Percentiles rank a stretch among this genome's conserved stretches.
Evolutionary conservation across 2,329 filamentous ascomycete genomes (phyloP).

Genomic region (Colletotrichum brevisporum): DNA sequence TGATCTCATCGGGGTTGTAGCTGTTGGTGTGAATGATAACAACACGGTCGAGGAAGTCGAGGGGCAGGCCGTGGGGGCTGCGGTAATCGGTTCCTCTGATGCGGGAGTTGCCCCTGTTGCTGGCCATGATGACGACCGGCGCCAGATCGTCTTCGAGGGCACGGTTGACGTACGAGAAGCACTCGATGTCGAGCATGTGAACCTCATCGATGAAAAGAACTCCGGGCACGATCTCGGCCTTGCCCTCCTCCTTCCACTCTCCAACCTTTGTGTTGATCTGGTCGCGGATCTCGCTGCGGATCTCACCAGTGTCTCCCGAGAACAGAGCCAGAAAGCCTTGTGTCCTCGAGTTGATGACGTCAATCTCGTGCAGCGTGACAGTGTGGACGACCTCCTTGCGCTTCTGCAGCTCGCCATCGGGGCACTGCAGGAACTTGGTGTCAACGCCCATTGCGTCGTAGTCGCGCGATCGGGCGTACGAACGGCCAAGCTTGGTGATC

Average conservation of each 20-base stretch:
- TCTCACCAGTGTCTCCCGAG: slow-evolving; percentile 98
- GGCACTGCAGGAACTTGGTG: slow-evolving; percentile 97
- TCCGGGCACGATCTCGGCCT: slow-evolving; percentile 96
- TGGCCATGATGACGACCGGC: slow-evolving; percentile 99
- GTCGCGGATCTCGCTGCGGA: slow-evolving; percentile 95
- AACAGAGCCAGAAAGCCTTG: slow-evolving; percentile 98
- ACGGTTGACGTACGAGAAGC: slow-evolving; percentile 98
- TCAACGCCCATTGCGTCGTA: slow-evolving; percentile 99
- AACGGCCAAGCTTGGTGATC: slow-evolving; percentile 96
- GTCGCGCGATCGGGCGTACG: slow-evolving; percentile 93
- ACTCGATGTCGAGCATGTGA: slow-evolving; percentile 99
- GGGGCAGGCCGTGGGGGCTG: slow-evolving; percentile 91
- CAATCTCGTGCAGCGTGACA: slow-evolving; percentile 96
- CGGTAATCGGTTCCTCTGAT: slow-evolving; percentile 95
- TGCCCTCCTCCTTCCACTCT: slow-evolving; percentile 99
- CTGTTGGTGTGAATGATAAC: slow-evolving; percentile 95
- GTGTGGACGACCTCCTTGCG: slow-evolving; percentile 98
- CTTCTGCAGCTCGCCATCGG: slow-evolving; percentile 96
- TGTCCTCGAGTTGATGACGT: slow-evolving; percentile 99
- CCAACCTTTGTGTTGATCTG: slow-evolving; percentile 99
- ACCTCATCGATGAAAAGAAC: slow-evolving; percentile 99
- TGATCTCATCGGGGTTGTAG: slow-evolving; percentile 87
- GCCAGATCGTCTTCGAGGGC: slow-evolving; percentile 95
- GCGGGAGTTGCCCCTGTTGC: slow-evolving; percentile 91
- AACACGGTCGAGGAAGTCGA: slow-evolving; percentile 96